Percentiles rank a stretch among this genome's conserved stretches.
Evolutionary conservation across 2,329 filamentous ascomycete genomes (phyloP).

Genomic region (Penicillium brasilianum): DNA sequence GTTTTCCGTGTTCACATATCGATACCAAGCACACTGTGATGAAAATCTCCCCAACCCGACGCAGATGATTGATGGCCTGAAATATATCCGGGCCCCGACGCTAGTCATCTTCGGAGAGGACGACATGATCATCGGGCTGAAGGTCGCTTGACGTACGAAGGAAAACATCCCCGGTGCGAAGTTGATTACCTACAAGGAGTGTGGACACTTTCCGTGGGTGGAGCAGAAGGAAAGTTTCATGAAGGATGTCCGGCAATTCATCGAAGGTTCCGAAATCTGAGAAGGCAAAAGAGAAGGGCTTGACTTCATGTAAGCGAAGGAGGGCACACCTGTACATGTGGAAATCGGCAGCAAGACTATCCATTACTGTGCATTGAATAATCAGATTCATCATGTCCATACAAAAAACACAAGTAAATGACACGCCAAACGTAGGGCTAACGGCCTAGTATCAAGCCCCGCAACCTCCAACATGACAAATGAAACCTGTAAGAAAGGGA

Average conservation of each 20-base stretch:
- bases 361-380: slow-evolving; percentile 25
- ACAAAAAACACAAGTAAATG: slow-evolving; percentile 22
- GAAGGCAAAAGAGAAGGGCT: background rate
- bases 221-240: slow-evolving; percentile 28
- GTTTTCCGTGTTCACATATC: slow-evolving; percentile 23
- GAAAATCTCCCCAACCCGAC: slow-evolving; percentile 9
- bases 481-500: background rate
- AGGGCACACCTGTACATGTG: background rate
- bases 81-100: slow-evolving; percentile 31
- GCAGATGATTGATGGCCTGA: slow-evolving; percentile 28
- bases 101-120: slow-evolving; percentile 34
- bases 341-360: slow-evolving; percentile 3
- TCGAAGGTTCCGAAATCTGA: slow-evolving; percentile 13
- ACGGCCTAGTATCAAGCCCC: slow-evolving; percentile 7
- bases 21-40: slow-evolving; percentile 18
- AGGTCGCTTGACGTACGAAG: slow-evolving; percentile 26
- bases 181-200: slow-evolving; percentile 25
- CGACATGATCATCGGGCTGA: slow-evolving; percentile 29
- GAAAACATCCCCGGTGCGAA: slow-evolving; percentile 16
- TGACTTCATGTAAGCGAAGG: background rate
- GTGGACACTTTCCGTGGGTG: slow-evolving; percentile 39
- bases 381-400: slow-evolving; percentile 21
- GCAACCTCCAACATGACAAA: background rate
- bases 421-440: slow-evolving; percentile 20
- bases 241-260: slow-evolving; percentile 22